These are phyloP conservation scores for Rhytidiadelphus loreus DNA, from an alignment of 225 moss, liverwort and hornwort species.

Conservation along the genomic window DNA sequence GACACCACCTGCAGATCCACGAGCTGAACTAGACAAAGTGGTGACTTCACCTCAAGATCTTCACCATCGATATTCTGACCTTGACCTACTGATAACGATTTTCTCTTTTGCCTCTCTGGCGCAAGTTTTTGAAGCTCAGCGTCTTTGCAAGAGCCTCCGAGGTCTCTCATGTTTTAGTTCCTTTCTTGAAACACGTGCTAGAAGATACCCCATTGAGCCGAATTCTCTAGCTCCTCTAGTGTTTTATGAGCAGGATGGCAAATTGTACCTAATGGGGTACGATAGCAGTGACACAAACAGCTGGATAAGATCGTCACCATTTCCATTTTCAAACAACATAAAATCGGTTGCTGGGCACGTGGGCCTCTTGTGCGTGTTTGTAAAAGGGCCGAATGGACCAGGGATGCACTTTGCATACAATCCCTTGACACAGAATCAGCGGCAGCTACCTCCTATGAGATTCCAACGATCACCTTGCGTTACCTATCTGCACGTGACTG, in stretches of 20 bases:
- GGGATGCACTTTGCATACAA: neutral
- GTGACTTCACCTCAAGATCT: neutral
- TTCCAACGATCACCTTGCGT: neutral
- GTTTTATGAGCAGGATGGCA: neutral
- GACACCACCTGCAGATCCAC: neutral
- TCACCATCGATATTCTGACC: neutral
- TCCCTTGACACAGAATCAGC: neutral
- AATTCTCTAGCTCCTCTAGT: neutral
- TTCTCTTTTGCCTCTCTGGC: accelerated
- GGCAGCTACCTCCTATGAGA: neutral
- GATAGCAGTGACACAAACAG: neutral
- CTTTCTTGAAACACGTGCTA: neutral
- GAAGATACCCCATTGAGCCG: neutral
- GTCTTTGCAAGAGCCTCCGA: neutral
- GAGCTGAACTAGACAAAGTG: neutral
- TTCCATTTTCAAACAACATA: neutral
- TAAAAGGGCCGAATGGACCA: neutral
- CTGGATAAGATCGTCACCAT: neutral
- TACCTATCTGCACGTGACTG: neutral
- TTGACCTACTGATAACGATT: neutral
- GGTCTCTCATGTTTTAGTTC: accelerated
- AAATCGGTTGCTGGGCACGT: neutral
- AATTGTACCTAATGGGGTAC: neutral
- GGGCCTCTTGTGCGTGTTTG: neutral
- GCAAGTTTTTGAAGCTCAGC: neutral